These are phyloP conservation scores for Auricularia heimuer DNA, from an alignment of 768 basidiomycete species.

Conservation along the genomic window DNA sequence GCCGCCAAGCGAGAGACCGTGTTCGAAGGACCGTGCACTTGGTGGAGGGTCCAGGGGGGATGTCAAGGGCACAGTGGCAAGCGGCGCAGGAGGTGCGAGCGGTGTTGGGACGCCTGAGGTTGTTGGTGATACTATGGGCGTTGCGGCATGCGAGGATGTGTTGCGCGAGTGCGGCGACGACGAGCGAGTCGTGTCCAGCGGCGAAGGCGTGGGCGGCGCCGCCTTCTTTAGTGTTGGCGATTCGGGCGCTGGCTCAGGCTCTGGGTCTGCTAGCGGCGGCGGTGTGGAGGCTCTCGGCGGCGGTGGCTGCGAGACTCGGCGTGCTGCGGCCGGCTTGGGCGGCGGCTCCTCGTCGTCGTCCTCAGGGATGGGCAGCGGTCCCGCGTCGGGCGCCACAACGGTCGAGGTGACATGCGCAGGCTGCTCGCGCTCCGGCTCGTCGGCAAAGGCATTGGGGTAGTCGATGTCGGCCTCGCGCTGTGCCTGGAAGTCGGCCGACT, in stretches of 20 bases:
- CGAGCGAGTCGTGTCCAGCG: background rate
- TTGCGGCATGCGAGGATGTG: slow-evolving; percentile 4
- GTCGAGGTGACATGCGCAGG: slow-evolving; percentile 8
- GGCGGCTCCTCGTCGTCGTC: slow-evolving; percentile 14
- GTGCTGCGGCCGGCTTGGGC: slow-evolving; percentile 1
- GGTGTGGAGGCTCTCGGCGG: slow-evolving; percentile 7
- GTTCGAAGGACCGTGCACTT: background rate
- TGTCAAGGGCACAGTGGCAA: slow-evolving; percentile 9
- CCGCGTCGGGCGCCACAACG: slow-evolving; percentile 16
- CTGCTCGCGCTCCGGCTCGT: slow-evolving; percentile 5
- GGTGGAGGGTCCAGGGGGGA: slow-evolving; percentile 22
- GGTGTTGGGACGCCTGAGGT: slow-evolving; percentile 4
- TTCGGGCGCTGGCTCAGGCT: background rate
- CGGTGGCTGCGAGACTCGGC: slow-evolving; percentile 16
- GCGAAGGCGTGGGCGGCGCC: too few relatives aligned
- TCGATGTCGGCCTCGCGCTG: slow-evolving; percentile 9
- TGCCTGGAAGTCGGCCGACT: slow-evolving; percentile 35
- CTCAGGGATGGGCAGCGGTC: slow-evolving; percentile 20
- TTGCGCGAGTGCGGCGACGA: background rate
- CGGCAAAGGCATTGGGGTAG: slow-evolving; percentile 5
- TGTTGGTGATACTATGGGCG: slow-evolving; percentile 18
- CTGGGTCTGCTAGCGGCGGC: background rate
- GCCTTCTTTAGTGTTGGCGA: background rate
- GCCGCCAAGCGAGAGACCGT: background rate
- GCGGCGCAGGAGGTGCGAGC: slow-evolving; percentile 2